Base-by-base conservation (phyloP, 352 stramenopile species). In the Thalassiosira ordinaria region DNA sequence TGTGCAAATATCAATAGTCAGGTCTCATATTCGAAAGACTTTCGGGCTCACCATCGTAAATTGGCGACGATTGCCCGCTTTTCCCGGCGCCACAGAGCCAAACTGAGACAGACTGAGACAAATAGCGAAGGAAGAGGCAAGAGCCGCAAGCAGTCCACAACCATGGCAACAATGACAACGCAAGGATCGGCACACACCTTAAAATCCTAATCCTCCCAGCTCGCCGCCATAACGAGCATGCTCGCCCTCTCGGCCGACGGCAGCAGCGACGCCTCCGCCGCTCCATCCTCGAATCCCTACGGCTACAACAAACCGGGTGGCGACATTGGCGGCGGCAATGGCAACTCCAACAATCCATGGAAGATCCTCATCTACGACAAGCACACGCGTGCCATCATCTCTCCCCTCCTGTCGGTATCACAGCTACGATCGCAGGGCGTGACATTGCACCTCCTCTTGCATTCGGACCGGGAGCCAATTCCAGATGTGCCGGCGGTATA, bases 281-380 rank as follows among this genome's bases (percentile, higher is more conserved):
- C 31, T 41, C 5, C 24, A 20, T 13, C 62, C 20, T 59, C 47
- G 22, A 51, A 60, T 20, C 29, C 51, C 41, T 26, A 16, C 52
- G 16, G 33, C 35, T n/a, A 65, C 57, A n/a, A 49, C 69, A 31
- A 13, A 59, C 39, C 47, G n/a, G n/a, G n/a, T n/a, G n/a, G n/a
- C n/a, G n/a, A n/a, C 14, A 37, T 33, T 49, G n/a, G 24, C n/a
- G 22, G 1, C 14, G 27, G 18, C 20, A 60, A 33, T 39, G 27
- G 18, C 13, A 39, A 13, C 62, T 29, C 49, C 74, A 91, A 92
- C 74, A n/a, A n/a, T n/a, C 83, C 94, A 61, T 97, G 92, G 93
- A 99, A 99, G 80, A 96, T 99, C 47, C 87, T 99, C 33, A 97
- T 99, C 72, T 99, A 99, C 87, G 97, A 99, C 89, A 87, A 89